Evolutionary conservation across 1,139 yeast genomes (phyloP).

Genomic region (Candida buenavistaensis): DNA sequence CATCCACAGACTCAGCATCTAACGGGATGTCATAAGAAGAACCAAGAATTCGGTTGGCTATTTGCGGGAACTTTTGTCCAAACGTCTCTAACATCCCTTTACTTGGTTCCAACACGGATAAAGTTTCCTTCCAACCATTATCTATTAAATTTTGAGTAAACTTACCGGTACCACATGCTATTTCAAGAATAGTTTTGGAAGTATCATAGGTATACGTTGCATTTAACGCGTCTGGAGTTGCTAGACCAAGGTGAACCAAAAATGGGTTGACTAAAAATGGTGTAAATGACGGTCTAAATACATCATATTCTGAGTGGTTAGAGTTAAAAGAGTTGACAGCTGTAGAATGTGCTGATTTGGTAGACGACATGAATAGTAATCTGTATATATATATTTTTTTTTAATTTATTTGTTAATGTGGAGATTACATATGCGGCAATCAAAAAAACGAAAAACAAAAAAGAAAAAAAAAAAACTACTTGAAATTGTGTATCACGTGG

Average conservation of each 20-base stretch:
- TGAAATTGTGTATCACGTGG: too few relatives aligned
- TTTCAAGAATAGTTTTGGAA: conserved; percentile 43
- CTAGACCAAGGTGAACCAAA: conserved; percentile 36
- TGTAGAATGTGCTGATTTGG: conserved; percentile 21
- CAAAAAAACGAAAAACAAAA: too few relatives aligned
- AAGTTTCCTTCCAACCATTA: conserved; percentile 36
- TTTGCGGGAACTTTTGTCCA: conserved; percentile 45
- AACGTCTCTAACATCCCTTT: conserved; percentile 58
- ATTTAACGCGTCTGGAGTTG: conserved; percentile 10
- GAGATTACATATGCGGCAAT: too few relatives aligned
- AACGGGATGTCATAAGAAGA: conserved; percentile 53
- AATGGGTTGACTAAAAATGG: conserved; percentile 49
- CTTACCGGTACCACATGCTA: conserved; percentile 70
- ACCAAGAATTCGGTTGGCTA: conserved; percentile 33
- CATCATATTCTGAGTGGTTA: conserved; percentile 56
- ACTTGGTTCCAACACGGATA: conserved; percentile 59
- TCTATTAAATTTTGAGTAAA: conserved; percentile 51
- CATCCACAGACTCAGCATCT: conserved; percentile 46
- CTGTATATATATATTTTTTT: too few relatives aligned
- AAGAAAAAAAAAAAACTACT: too few relatives aligned
- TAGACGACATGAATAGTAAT: neutral
- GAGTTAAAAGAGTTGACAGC: conserved; percentile 51
- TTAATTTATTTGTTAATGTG: too few relatives aligned
- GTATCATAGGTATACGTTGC: conserved; percentile 17
- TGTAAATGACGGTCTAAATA: conserved; percentile 57